Base-by-base conservation (phyloP, 1,284 basidiomycete species). In the Cryptococcus maquisensis region DNA sequence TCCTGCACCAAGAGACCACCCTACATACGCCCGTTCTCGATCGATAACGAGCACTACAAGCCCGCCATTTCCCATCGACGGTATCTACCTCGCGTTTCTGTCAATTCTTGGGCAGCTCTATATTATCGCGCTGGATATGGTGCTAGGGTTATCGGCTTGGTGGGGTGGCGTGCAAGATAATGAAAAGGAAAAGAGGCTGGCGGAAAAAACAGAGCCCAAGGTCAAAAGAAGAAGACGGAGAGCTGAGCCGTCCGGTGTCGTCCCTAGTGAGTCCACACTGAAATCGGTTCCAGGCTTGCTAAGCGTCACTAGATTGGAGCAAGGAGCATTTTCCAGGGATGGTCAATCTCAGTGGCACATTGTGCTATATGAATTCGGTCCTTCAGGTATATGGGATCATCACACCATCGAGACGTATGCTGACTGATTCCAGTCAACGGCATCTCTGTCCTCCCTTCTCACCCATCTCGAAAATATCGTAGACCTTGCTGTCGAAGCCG, bases 311-410 rank as follows among this genome's bases (percentile, higher is more conserved):
- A 32, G 28, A 10, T 10, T 6, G 28, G 28, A 32, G 28, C 10
- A 32, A 32, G 28, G 28, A 32, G 28, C 57, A 84, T 66, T 94
- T 88, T 74, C 86, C 89, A 5, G 92, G 90, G 2, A 84, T 95
- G 52, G 86, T 93, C 65, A 95, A 96, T 68, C 85, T 92, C 37
- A 90, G 88, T n/a, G 91, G 92, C 9, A 93, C 90, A 49, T 88
- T 94, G 60, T 95, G 92, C 69, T 96, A 94, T 78, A 88, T 95
- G 84, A 93, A 96, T 71, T 90, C 90, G 13, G 92, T 90, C 3
- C 77, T 95, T 10, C 91, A 94, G 82, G 90, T 88, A 60, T 40
- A 15, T 40, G 46, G 46, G 9, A n/a, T 21, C 16, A 40, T 37
- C 15, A 20, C 47, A 40, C 23, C 45, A 24, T 24, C 26, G 10